Evolutionary conservation across 2,329 filamentous ascomycete species (phyloP).

Genomic region (Calonectria hawksworthii): DNA sequence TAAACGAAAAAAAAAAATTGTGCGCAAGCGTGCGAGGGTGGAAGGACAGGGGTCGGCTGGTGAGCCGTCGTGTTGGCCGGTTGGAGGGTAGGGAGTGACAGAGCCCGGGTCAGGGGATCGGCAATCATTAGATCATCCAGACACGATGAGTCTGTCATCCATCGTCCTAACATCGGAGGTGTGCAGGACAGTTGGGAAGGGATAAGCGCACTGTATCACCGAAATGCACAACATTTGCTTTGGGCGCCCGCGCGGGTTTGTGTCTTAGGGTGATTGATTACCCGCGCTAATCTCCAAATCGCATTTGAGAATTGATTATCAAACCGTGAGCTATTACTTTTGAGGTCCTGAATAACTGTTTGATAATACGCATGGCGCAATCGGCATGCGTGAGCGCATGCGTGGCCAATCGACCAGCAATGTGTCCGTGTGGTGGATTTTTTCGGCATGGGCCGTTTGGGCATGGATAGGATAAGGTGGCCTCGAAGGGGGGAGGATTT

Average conservation of each 20-base stretch:
- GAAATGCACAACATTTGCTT: conserved; percentile 5
- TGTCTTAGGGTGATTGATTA: conserved; percentile 15
- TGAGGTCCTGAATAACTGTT: not conserved
- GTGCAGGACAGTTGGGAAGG: not conserved
- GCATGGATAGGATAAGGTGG: not conserved
- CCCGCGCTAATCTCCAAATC: not conserved
- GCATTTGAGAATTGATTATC: not conserved
- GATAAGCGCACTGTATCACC: conserved; percentile 2
- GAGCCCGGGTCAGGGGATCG: conserved; percentile 29
- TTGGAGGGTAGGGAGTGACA: conserved; percentile 25
- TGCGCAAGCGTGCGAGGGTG: conserved; percentile 6
- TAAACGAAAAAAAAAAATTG: conserved; percentile 29
- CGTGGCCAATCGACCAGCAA: conserved; percentile 4
- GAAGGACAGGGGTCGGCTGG: not conserved
- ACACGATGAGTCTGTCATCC: conserved; percentile 14
- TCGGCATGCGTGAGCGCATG: conserved; percentile 7
- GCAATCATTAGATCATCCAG: conserved; percentile 27
- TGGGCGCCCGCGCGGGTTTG: not conserved
- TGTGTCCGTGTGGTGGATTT: conserved; percentile 18
- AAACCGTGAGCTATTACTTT: conserved; percentile 3
- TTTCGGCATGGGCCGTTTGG: not conserved
- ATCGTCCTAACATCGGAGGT: conserved; percentile 20
- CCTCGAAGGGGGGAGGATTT: not conserved
- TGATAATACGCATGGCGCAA: conserved; percentile 18
- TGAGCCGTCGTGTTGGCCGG: conserved; percentile 15